Base-by-base conservation (phyloP, 495 filamentous ascomycete species). In the Neohortaea acidophila region DNA sequence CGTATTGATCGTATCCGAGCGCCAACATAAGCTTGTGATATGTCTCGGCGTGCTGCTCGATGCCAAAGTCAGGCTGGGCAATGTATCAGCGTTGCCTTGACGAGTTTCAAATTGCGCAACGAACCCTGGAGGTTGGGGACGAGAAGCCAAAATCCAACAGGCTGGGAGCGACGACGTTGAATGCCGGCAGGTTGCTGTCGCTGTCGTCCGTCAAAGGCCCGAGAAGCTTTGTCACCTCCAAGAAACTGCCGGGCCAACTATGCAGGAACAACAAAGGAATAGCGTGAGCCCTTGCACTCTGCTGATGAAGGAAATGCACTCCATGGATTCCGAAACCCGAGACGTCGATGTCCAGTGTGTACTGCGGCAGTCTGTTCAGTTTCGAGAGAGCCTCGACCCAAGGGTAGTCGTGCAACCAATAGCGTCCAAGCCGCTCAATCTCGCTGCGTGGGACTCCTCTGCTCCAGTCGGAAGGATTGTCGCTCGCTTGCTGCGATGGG, bases 281-380 rank as follows among this genome's bases (percentile, higher is more conserved):
- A 3, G 65, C 63, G 21, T 52, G 42, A 11, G 47, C 34, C 4
- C 44, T 41, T 2, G 48, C 33, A 37, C 53, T 63, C 15, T 47
- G 41, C 32, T 64, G 60, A 40, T 69, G 62, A 17, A 69, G 39
- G 45, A 66, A 69, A 47, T 69, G 65, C 22, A 68, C 59, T 18
- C 62, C 45, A 33, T 65, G 47, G 15, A 28, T 8, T 5, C 58
- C 59, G 34, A 68, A 65, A 0, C 55, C 59, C 24, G 54, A 49
- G 10, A 66, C 43, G 7, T 44, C 33, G 15, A 65, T 53, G 1
- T 52, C 33, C 2, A 60, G 60, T 14, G 33, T 59, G 44, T 57
- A 63, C 14, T 68, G 61, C 0, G 54, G 51, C 20, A 68, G 45
- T 14, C 60, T 51, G 32, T 68, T 70, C 11, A 70, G 38, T 12